These are phyloP conservation scores for Chrysoporthe austroafricana DNA, from an alignment of 2,329 filamentous ascomycete species.

Conservation along the genomic window DNA sequence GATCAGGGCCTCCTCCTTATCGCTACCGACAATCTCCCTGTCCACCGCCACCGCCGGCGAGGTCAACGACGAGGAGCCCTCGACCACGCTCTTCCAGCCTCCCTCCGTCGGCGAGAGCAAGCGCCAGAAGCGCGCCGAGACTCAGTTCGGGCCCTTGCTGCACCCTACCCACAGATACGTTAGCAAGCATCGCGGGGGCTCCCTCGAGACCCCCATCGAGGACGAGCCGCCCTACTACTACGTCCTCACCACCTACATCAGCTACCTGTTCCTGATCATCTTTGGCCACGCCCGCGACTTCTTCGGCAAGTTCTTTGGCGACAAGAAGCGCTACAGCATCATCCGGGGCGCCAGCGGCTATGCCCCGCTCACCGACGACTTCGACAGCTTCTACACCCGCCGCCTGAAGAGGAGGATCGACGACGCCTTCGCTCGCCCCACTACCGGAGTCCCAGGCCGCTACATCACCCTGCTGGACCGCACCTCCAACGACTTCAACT, in stretches of 20 bases:
- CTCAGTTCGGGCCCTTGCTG: constrained; percentile 87
- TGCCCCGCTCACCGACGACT: constrained; percentile 94
- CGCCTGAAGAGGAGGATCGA: constrained; percentile 93
- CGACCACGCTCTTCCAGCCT: constrained; percentile 84
- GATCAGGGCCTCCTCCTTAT: constrained; percentile 73
- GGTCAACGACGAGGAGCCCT: constrained; percentile 70
- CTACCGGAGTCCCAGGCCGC: constrained; percentile 89
- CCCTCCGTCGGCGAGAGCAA: constrained; percentile 82
- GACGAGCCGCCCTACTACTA: constrained; percentile 98
- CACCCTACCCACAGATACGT: constrained; percentile 84
- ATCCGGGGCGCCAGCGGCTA: constrained; percentile 85
- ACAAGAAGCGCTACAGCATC: constrained; percentile 79
- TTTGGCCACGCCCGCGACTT: constrained; percentile 96
- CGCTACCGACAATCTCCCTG: constrained; percentile 87
- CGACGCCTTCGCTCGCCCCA: constrained; percentile 92
- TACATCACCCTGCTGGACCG: constrained; percentile 94
- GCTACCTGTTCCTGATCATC: constrained; percentile 92
- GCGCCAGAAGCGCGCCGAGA: constrained; percentile 75
- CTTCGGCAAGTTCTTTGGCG: constrained; percentile 93
- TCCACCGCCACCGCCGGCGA: constrained; percentile 83
- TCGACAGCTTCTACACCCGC: constrained; percentile 97
- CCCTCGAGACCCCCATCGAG: constrained; percentile 81
- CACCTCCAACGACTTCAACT: constrained; percentile 88
- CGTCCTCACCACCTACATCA: constrained; percentile 96
- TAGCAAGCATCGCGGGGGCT: constrained; percentile 81